Conservation (phyloP, 495 filamentous ascomycete species). For the Bathelium albidoporum region DNA sequence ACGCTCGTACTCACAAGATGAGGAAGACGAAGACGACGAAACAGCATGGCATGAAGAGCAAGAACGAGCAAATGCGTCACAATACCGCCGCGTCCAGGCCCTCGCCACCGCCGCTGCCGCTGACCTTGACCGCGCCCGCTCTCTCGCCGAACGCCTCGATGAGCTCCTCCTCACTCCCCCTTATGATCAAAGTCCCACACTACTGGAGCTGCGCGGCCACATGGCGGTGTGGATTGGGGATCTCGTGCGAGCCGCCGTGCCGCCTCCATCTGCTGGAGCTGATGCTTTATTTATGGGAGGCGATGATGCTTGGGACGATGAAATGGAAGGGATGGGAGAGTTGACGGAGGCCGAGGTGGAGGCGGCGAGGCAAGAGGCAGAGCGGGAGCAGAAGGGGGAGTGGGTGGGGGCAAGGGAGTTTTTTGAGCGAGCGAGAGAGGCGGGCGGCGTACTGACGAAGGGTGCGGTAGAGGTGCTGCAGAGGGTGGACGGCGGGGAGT, state of each 20-base stretch:
- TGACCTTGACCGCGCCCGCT: conserved; percentile 39
- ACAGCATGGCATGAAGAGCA: neutral
- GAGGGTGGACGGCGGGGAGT: neutral
- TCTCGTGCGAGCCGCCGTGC: conserved; percentile 24
- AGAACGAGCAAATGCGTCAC: neutral
- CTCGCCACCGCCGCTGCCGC: conserved; percentile 16
- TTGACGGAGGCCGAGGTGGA: neutral
- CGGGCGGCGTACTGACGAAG: neutral
- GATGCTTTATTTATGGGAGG: too few species aligned
- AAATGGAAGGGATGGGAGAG: neutral
- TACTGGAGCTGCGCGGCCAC: conserved; percentile 57
- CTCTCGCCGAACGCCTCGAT: conserved; percentile 55
- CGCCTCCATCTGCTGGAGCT: neutral
- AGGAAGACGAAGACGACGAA: neutral
- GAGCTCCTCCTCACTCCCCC: conserved; percentile 51
- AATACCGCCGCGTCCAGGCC: neutral
- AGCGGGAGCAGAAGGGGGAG: neutral
- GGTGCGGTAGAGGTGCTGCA: neutral
- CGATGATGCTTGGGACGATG: neutral
- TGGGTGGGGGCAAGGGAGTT: neutral
- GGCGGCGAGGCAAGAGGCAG: neutral
- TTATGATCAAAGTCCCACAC: conserved; percentile 45
- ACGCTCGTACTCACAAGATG: too few species aligned
- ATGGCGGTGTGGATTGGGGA: conserved; percentile 59
- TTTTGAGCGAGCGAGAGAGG: neutral